These are phyloP conservation scores for Xerocomellus amylosporus DNA, from an alignment of 768 basidiomycete species.

Conservation along the genomic window DNA sequence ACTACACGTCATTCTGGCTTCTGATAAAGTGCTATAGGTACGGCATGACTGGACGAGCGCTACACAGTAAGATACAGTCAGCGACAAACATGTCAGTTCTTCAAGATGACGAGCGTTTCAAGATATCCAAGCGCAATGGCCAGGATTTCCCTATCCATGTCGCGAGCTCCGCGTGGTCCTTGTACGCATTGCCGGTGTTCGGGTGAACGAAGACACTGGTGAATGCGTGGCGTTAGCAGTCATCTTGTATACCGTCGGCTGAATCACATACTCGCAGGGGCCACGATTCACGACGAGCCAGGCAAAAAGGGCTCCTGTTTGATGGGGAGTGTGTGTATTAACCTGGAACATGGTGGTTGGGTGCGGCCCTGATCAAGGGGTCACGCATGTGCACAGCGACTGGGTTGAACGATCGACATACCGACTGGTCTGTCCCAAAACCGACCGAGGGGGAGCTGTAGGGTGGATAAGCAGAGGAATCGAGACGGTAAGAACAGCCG, in stretches of 20 bases:
- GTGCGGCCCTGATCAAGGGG: slow-evolving; percentile 50
- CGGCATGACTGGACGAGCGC: too few relatives aligned
- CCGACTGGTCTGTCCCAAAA: slow-evolving; percentile 65
- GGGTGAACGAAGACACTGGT: slow-evolving; percentile 68
- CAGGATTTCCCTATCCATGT: slow-evolving; percentile 67
- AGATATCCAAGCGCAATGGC: slow-evolving; percentile 47
- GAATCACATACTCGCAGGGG: slow-evolving; percentile 60
- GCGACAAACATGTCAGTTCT: neutral
- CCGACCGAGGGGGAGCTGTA: slow-evolving; percentile 56
- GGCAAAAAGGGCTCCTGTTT: slow-evolving; percentile 66
- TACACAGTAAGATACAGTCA: neutral
- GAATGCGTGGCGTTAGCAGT: neutral
- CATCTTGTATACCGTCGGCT: neutral
- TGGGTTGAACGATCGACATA: slow-evolving; percentile 25
- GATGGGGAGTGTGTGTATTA: slow-evolving; percentile 62
- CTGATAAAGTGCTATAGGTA: neutral
- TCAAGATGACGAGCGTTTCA: slow-evolving; percentile 21
- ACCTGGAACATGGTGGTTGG: slow-evolving; percentile 73
- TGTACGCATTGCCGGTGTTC: slow-evolving; percentile 54
- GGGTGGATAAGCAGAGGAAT: neutral
- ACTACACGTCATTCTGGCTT: too few relatives aligned
- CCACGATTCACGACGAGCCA: slow-evolving; percentile 69
- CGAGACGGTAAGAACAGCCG: neutral
- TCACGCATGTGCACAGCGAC: neutral
- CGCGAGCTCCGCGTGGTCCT: slow-evolving; percentile 60